phyloP scores from a whole-genome alignment of 2,329 filamentous ascomycete genomes.

The Colletotrichum spinosum region DNA sequence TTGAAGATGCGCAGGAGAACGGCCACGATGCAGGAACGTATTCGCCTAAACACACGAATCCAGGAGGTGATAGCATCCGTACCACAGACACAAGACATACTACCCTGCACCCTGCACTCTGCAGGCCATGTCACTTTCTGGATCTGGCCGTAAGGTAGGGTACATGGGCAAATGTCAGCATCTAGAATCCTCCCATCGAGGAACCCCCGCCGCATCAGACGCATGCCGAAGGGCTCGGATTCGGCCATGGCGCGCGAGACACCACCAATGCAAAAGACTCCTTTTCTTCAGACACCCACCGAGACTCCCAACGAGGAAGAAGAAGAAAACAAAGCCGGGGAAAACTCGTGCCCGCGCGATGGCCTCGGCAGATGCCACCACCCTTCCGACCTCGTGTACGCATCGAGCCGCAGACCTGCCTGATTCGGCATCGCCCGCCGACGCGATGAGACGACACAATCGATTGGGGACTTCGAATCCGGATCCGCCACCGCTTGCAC shows the following conservation, averaged over 20 bases:
- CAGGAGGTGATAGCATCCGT: slow-evolving; percentile 29
- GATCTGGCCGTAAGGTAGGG: background rate
- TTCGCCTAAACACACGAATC: slow-evolving; percentile 12
- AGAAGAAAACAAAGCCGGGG: background rate
- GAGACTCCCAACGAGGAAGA: background rate
- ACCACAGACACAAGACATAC: no score
- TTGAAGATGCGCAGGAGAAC: no score
- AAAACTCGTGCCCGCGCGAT: background rate
- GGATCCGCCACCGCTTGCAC: background rate
- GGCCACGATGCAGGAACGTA: slow-evolving; percentile 2
- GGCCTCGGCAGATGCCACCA: slow-evolving; percentile 31
- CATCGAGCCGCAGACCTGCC: slow-evolving; percentile 33
- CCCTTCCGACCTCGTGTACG: background rate
- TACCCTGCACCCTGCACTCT: no score
- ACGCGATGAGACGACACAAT: slow-evolving; percentile 28
- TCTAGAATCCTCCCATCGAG: no score
- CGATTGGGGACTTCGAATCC: slow-evolving; percentile 16
- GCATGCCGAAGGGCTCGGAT: no score
- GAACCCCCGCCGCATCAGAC: no score
- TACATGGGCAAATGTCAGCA: background rate
- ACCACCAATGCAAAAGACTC: no score
- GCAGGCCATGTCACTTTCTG: slow-evolving; percentile 12
- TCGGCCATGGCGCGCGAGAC: no score
- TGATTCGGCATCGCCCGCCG: slow-evolving; percentile 25
- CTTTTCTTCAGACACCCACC: background rate